Percentiles rank a stretch among this genome's conserved stretches.
These are phyloP conservation scores for Quercus cerris DNA, from an alignment of 306 rosid species.

Conservation along the genomic window DNA sequence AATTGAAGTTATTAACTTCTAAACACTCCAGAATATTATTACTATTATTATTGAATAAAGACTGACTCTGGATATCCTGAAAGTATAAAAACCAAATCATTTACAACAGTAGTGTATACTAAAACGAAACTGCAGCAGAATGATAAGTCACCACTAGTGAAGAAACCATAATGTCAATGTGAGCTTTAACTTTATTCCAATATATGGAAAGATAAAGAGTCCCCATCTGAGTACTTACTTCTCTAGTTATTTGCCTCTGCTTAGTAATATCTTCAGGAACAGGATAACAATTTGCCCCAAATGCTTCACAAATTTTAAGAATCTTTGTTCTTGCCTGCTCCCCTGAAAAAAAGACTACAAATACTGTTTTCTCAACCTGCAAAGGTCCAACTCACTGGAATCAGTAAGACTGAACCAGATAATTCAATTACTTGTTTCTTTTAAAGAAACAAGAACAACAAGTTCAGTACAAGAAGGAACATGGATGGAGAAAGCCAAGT, in stretches of 20 bases:
- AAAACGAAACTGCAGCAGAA: background rate
- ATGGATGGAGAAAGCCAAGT: slow-evolving; percentile 13
- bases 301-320: slow-evolving; percentile 95
- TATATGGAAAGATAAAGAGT: background rate
- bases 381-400: slow-evolving; percentile 24
- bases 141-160: background rate
- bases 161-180: slow-evolving; percentile 24
- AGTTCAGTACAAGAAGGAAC: background rate
- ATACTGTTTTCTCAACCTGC: slow-evolving; percentile 92
- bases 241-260: slow-evolving; percentile 90
- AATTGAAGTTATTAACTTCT: slow-evolving; percentile 6
- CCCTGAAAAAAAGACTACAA: slow-evolving; percentile 97
- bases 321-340: slow-evolving; percentile 91
- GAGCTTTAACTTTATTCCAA: background rate
- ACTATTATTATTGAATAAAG: background rate
- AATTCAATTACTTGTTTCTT: slow-evolving; percentile 13
- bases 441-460: slow-evolving; percentile 12
- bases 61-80: background rate
- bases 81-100: slow-evolving; percentile 5
- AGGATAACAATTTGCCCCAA: slow-evolving; percentile 96
- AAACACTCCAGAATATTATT: background rate
- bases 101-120: background rate
- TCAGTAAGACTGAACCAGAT: slow-evolving; percentile 20
- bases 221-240: slow-evolving; percentile 51
- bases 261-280: slow-evolving; percentile 92